Base-by-base conservation (phyloP, 441 rosid species). In the Monsonia emarginata region DNA sequence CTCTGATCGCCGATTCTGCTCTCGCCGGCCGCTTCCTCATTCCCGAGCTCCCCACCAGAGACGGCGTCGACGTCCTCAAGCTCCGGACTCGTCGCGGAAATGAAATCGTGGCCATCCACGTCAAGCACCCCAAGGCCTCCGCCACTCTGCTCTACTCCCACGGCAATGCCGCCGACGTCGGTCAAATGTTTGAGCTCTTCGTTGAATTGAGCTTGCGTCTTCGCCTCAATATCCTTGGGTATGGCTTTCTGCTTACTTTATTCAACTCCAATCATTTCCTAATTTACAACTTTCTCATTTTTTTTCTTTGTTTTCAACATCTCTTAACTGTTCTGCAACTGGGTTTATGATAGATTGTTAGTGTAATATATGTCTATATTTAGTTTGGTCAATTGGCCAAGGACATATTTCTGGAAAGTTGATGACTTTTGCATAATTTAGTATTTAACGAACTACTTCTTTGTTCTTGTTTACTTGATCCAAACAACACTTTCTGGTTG, bases 151-250 rank as follows among this genome's bases (percentile, higher is more conserved):
- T n/a, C n/a, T n/a, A n/a, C n/a, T n/a, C n/a, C 50, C 92, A 86
- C 64, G 92, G 91, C 30, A 86, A 86, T 81, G 91, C 91, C 7
- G 91, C 91, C 34, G 89, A 86, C 75, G 76, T 87, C 70, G 92
- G 92, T 0, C 92, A 87, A 64, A 83, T 87, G 88, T 77, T 82
- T 67, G 92, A 87, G 71, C 89, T 87, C 24, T 87, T 87, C 56
- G 81, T 83, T 21, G 89, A 85, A 69, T 75, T 87, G 36, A 76
- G 86, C 63, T 78, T 76, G 75, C 88, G 88, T 31, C 86, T 87
- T 59, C 80, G 83, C 26, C 77, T 87, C 48, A 85, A 83, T 69
- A 79, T 87, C 48, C 78, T 87, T 86, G 92, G 89, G 92, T 86
- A 61, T 2, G 19, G 64, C 3, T 11, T 11, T 27, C 27, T 10